phyloP scores from a whole-genome alignment of 495 filamentous ascomycete genomes.

The Penicillium malachiteum region DNA sequence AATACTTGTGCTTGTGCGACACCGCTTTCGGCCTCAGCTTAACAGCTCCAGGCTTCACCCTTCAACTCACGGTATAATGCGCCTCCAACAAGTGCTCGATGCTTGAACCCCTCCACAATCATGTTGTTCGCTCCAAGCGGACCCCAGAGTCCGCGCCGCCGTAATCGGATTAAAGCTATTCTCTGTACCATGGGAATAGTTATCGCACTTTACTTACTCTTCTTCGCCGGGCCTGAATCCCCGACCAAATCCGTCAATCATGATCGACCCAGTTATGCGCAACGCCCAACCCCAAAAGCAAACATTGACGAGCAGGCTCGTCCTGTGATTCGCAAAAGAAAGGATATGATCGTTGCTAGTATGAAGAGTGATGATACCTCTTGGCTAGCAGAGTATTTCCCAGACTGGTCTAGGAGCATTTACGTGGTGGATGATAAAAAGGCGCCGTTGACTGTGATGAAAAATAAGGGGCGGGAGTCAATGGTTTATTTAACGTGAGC shows the following conservation, averaged over 20 bases:
- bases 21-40: not conserved
- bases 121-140: conserved; percentile 44
- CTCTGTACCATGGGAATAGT: conserved; percentile 42
- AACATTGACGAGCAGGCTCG: conserved; percentile 30
- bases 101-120: conserved; percentile 2
- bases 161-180: conserved; percentile 43
- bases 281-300: conserved; percentile 14
- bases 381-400: conserved; percentile 54
- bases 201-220: conserved; percentile 40
- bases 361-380: conserved; percentile 52
- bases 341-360: conserved; percentile 56
- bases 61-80: conserved; percentile 1
- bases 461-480: conserved; percentile 58
- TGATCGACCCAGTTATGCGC: conserved; percentile 23
- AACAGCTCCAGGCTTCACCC: conserved; percentile 2
- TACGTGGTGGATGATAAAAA: conserved; percentile 52
- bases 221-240: conserved; percentile 30
- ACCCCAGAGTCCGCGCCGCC: conserved; percentile 40
- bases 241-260: conserved; percentile 11
- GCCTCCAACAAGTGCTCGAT: conserved; percentile 2
- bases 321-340: conserved; percentile 25
- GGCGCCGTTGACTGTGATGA: conserved; percentile 46
- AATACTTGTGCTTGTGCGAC: not conserved
- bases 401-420: conserved; percentile 49
- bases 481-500: conserved; percentile 61